These are phyloP conservation scores for Chaetomium sp. DNA, from an alignment of 2,329 filamentous ascomycete genomes.

Conservation along the genomic window DNA sequence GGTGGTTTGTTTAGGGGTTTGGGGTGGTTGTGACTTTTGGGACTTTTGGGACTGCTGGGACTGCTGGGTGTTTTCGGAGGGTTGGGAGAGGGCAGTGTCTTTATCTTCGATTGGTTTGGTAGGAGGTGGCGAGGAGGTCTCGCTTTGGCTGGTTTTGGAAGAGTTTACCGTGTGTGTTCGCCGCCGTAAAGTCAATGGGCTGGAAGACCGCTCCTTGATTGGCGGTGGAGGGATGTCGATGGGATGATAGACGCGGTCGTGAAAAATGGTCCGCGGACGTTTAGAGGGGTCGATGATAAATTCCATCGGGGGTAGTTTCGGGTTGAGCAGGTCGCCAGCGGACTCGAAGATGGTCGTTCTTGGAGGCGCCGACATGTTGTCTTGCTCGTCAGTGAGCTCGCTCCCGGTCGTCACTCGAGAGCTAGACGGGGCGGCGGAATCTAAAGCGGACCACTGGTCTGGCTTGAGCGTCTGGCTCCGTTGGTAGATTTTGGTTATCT, in stretches of 20 bases:
- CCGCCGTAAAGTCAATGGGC: constrained; percentile 41
- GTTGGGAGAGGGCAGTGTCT: constrained; percentile 35
- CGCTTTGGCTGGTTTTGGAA: constrained; percentile 35
- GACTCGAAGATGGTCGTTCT: constrained; percentile 94
- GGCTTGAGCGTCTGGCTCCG: constrained; percentile 72
- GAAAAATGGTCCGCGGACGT: constrained; percentile 88
- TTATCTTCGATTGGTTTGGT: constrained; percentile 43
- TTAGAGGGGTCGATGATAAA: constrained; percentile 83
- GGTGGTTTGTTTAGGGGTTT: constrained; percentile 12
- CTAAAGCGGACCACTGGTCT: constrained; percentile 42
- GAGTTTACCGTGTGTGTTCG: constrained; percentile 35
- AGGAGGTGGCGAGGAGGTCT: constrained; percentile 40
- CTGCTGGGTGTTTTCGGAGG: constrained; percentile 6
- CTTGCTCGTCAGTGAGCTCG: constrained; percentile 49
- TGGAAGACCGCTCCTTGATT: constrained; percentile 55
- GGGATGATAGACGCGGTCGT: constrained; percentile 93
- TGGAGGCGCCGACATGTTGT: constrained; percentile 70
- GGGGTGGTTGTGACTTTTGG: constrained; percentile 7
- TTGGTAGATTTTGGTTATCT: constrained; percentile 71
- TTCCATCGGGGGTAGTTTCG: constrained; percentile 77
- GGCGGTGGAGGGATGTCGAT: constrained; percentile 87
- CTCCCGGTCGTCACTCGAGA: constrained; percentile 54
- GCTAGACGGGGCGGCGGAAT: constrained; percentile 40
- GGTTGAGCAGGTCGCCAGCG: constrained; percentile 87
- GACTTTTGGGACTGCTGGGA: constrained; percentile 18